phyloP scores from a whole-genome alignment of 2,329 filamentous ascomycete genomes.

The Lecanosticta acicola region DNA sequence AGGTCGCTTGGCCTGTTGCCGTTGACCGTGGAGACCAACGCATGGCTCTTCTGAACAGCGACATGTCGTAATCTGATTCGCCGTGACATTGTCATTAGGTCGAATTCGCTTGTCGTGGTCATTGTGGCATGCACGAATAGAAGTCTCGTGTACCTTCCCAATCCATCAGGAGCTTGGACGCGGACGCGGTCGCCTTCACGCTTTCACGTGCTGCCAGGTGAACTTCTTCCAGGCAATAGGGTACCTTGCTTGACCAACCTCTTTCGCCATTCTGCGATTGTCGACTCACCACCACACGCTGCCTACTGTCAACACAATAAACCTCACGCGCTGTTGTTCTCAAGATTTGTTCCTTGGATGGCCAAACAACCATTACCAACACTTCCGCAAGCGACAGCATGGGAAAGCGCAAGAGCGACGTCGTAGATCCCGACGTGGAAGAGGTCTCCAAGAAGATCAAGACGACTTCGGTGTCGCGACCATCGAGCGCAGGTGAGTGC shows the following conservation, averaged over 20 bases:
- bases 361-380: no score
- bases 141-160: neutral
- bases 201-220: neutral
- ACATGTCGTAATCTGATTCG: no score
- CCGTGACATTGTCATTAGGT: neutral
- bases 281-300: neutral
- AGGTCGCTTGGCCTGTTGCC: no score
- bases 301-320: neutral
- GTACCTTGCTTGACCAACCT: neutral
- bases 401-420: constrained; percentile 11
- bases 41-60: no score
- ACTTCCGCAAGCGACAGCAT: constrained; percentile 9
- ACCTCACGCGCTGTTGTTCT: neutral
- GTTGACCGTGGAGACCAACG: no score
- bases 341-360: neutral
- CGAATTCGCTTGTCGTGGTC: no score
- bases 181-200: neutral
- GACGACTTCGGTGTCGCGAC: neutral
- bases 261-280: neutral
- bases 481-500: constrained; percentile 7
- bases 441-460: neutral
- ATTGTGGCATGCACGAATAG: neutral
- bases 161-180: neutral
- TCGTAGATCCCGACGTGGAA: neutral
- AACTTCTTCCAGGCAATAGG: neutral